Percentiles rank a stretch among this genome's conserved stretches.
phyloP scores from a whole-genome alignment of 768 basidiomycete species.

The Clitopilus hobsonii region DNA sequence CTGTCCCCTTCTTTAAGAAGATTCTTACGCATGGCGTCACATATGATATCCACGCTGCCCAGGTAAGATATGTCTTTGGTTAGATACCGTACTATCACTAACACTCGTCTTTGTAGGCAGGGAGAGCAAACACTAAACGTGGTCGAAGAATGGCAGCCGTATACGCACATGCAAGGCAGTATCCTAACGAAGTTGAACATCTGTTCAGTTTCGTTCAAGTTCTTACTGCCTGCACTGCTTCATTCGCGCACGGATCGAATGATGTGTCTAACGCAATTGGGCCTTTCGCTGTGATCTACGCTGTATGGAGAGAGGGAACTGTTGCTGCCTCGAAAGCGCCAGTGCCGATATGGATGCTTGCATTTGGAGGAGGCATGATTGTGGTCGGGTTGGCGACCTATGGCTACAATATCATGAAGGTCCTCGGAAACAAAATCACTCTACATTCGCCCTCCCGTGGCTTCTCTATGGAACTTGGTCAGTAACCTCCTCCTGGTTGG shows the following conservation, averaged over 20 bases:
- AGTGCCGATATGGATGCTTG: constrained; percentile 20
- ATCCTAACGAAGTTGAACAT: constrained; percentile 24
- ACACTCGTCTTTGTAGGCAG: constrained; percentile 6
- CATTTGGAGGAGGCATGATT: constrained; percentile 19
- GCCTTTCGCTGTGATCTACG: constrained; percentile 23
- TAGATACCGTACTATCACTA: too few species aligned
- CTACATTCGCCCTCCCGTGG: constrained; percentile 23
- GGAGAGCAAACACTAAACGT: constrained; percentile 5
- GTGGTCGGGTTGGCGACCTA: constrained; percentile 14
- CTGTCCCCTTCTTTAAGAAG: constrained; percentile 16
- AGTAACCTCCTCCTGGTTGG: neutral
- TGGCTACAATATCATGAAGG: constrained; percentile 24
- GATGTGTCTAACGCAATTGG: constrained; percentile 25
- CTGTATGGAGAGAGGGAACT: constrained; percentile 17
- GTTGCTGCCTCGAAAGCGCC: constrained; percentile 13
- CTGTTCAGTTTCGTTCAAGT: constrained; percentile 26
- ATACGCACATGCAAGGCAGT: constrained; percentile 16
- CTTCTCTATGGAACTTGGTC: constrained; percentile 22
- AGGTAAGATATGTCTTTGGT: too few species aligned
- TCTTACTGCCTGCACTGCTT: constrained; percentile 23
- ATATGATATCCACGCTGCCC: constrained; percentile 19
- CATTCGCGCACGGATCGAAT: constrained; percentile 24
- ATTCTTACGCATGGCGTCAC: constrained; percentile 16
- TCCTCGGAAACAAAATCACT: constrained; percentile 24
- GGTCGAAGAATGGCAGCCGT: constrained; percentile 15